Conservation (phyloP, 1,284 basidiomycete genomes). For the Tylopilus sp. region DNA sequence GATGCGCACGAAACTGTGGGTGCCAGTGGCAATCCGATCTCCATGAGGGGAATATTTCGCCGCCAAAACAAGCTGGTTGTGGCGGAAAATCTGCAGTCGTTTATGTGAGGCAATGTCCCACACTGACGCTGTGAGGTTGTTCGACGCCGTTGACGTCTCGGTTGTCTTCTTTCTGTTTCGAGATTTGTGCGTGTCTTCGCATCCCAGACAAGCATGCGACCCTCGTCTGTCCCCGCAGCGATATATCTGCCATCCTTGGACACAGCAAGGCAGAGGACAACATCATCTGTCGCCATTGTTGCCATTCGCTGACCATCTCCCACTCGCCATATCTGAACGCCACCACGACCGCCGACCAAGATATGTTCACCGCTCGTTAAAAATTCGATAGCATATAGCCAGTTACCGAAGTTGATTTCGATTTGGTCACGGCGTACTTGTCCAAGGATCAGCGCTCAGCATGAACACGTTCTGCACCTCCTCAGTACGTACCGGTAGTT, state of each 20-base stretch:
- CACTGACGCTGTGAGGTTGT: neutral
- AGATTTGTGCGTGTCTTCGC: neutral
- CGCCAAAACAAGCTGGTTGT: too few relatives aligned
- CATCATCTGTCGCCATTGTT: neutral
- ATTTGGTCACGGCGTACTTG: too few relatives aligned
- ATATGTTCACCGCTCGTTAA: neutral
- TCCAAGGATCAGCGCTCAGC: too few relatives aligned
- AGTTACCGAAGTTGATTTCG: too few relatives aligned
- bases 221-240: too few relatives aligned
- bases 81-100: neutral
- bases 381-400: neutral
- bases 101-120: neutral
- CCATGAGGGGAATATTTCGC: too few relatives aligned
- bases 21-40: too few relatives aligned
- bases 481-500: too few relatives aligned
- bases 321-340: slow-evolving; percentile 1
- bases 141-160: neutral
- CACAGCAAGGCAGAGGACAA: neutral
- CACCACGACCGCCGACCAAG: neutral
- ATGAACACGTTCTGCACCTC: too few relatives aligned
- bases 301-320: neutral
- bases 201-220: neutral
- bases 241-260: neutral
- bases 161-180: neutral
- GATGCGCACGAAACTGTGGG: too few relatives aligned